Base-by-base conservation (phyloP, 257 asterid genomes). In the Jaltomata sinuosa region DNA sequence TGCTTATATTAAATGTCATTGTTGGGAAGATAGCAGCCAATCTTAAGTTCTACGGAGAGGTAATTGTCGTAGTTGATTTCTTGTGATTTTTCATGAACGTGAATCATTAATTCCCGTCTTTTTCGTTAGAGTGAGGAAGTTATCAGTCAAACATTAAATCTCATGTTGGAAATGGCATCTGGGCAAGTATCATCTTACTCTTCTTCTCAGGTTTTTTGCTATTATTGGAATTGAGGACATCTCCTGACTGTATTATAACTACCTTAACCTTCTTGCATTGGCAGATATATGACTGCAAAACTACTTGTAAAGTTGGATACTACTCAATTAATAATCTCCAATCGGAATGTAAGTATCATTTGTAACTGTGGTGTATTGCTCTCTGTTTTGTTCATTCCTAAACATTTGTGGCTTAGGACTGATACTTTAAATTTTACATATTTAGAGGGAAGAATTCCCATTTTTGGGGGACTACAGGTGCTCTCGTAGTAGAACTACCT, bases 261-360 rank as follows among this genome's bases (percentile, higher is more conserved):
- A 76, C 18, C 27, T 27, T 3, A 47, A 25, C 16, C 42, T 85
- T 81, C 55, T 85, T 81, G 49, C 79, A 84, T 85, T 71, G 84
- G 89, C 94, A 96, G 99, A 79, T 96, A 90, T 87, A 92, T 96
- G 98, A 94, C 99, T 49, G 98, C 98, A 85, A 96, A 94, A 89
- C 92, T 96, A 89, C 95, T 95, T 68, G 93, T 96, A 88, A 96
- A 96, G 90, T 90, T 96, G 97, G 99, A 94, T 83, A 92, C 98
- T 21, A 92, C 95, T 84, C 95, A 94, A 89, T 93, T 94, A 91
- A 92, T 96, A 22, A 87, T 96, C 87, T 94, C 97, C 61, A 83
- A 96, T 90, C 96, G 92, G 86, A 93, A 94, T 57, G 99, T 96
- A 88, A 88, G 91, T 85, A 42, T 85, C 84, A 78, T 54, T n/a